These are phyloP conservation scores for Phellopilus nigrolimitatus DNA, from an alignment of 1,284 basidiomycete species.

Conservation along the genomic window DNA sequence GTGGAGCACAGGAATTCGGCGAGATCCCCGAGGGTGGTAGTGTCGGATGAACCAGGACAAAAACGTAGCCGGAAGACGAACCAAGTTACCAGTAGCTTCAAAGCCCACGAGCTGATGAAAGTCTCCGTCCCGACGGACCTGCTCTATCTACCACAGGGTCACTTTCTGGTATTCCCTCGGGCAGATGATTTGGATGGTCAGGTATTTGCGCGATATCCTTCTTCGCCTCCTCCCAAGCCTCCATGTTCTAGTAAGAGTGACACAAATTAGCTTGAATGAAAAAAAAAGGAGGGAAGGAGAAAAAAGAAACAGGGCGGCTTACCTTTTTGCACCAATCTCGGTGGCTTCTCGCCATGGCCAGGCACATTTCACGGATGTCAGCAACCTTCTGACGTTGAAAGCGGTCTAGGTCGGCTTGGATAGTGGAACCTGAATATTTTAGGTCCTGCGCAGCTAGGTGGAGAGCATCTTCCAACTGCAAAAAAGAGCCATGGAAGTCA, in stretches of 20 bases:
- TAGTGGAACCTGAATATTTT: constrained; percentile 92
- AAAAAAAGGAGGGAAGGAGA: constrained; percentile 8
- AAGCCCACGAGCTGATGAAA: constrained; percentile 11
- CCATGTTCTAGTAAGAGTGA: too few species aligned
- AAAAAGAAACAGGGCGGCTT: constrained; percentile 22
- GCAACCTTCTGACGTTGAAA: constrained; percentile 99
- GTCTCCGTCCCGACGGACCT: constrained; percentile 6
- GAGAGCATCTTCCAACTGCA: constrained; percentile 85
- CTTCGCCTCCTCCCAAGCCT: constrained; percentile 95
- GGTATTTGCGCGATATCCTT: constrained; percentile 86
- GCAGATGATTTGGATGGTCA: constrained; percentile 69
- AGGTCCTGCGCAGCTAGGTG: constrained; percentile 89
- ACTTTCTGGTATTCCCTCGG: constrained; percentile 10
- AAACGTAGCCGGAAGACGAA: too few species aligned
- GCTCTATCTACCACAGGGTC: constrained; percentile 1
- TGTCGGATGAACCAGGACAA: neutral
- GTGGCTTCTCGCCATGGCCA: constrained; percentile 86
- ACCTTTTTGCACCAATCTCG: constrained; percentile 96
- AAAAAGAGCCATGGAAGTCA: constrained; percentile 7
- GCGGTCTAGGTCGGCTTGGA: constrained; percentile 95
- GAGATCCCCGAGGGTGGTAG: too few species aligned
- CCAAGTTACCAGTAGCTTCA: neutral
- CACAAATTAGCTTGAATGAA: too few species aligned
- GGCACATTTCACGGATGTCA: constrained; percentile 88
- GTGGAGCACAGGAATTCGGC: too few species aligned